These are phyloP conservation scores for Suillus subaureus DNA, from an alignment of 768 basidiomycete species.

Conservation along the genomic window DNA sequence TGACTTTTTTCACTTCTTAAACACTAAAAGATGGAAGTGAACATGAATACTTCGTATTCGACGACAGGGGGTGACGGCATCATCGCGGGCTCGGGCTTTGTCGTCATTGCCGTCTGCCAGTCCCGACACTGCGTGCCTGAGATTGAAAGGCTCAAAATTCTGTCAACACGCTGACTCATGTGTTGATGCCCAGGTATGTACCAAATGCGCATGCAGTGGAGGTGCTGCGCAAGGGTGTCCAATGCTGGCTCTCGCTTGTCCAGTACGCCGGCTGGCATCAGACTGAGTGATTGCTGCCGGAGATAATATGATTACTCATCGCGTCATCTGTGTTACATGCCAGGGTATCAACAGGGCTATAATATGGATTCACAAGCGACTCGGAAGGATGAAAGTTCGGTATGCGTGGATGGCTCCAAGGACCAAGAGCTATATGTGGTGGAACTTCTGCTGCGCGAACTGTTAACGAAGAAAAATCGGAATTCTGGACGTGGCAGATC, in stretches of 20 bases:
- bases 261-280: not conserved
- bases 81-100: not conserved
- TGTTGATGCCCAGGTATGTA: not conserved
- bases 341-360: not conserved
- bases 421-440: too few species aligned
- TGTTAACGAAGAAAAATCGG: too few species aligned
- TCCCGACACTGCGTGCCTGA: not conserved
- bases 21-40: not conserved
- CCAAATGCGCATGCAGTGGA: too few species aligned
- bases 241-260: not conserved
- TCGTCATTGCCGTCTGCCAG: not conserved
- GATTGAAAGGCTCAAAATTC: not conserved
- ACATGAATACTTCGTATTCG: not conserved
- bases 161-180: not conserved
- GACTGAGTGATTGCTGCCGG: not conserved
- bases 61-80: not conserved
- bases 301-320: not conserved
- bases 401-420: too few species aligned
- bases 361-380: too few species aligned
- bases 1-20: not conserved
- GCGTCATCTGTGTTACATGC: not conserved
- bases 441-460: too few species aligned
- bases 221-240: not conserved
- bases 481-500: too few species aligned
- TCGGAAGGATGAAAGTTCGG: too few species aligned